Evolutionary conservation across 306 rosid genomes (phyloP).

Genomic region (Prunus dulcis): DNA sequence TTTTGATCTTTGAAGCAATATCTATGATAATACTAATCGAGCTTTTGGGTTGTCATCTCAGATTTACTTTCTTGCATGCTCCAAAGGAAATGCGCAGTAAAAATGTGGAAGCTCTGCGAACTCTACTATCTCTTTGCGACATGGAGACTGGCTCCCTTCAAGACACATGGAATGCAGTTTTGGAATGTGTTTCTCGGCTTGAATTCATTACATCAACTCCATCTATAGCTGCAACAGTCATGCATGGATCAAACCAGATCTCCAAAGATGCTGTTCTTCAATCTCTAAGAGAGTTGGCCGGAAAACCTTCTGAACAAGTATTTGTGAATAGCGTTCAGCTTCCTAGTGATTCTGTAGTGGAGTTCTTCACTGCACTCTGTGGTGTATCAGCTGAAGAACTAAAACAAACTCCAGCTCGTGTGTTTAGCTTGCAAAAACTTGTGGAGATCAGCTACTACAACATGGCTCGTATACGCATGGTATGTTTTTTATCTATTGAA

Average conservation of each 20-base stretch:
- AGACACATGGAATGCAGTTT: conserved; percentile 99
- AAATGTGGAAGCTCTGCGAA: conserved; percentile 92
- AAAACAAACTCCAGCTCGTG: conserved; percentile 94
- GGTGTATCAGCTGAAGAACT: conserved; percentile 99
- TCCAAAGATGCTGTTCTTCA: conserved; percentile 94
- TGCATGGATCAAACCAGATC: conserved; percentile 97
- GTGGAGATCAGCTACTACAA: conserved; percentile 98
- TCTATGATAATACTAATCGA: conserved; percentile 20
- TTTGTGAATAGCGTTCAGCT: conserved; percentile 92
- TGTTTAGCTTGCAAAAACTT: conserved; percentile 98
- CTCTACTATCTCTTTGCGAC: conserved; percentile 71
- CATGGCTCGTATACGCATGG: conserved; percentile 99
- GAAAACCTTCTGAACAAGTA: conserved; percentile 95
- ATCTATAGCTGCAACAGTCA: conserved; percentile 76
- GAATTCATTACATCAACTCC: conserved; percentile 86
- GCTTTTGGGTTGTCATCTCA: conserved; percentile 44
- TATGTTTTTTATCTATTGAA: conserved; percentile 35
- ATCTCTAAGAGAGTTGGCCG: conserved; percentile 85
- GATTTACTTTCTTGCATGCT: conserved; percentile 98
- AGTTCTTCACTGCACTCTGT: conserved; percentile 93
- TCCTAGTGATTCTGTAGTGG: conserved; percentile 94
- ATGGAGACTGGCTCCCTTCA: conserved; percentile 80
- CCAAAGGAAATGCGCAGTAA: conserved; percentile 99
- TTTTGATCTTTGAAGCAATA: conserved; percentile 16
- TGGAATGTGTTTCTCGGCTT: conserved; percentile 97